phyloP scores from a whole-genome alignment of 441 rosid genomes.

The Capsella rubella region DNA sequence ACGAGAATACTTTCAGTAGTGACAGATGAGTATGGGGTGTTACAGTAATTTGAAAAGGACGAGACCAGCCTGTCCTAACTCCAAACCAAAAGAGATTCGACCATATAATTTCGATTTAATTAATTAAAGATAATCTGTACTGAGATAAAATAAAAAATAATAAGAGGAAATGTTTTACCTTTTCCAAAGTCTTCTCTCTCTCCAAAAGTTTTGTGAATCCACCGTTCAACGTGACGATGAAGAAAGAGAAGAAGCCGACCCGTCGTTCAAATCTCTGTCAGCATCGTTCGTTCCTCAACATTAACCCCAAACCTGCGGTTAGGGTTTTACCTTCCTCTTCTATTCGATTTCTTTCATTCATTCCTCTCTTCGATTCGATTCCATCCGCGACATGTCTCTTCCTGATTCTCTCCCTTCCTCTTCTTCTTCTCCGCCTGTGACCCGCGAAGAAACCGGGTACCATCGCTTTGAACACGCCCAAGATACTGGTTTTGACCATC shows the following conservation, averaged over 20 bases:
- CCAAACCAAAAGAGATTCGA: slow-evolving; percentile 19
- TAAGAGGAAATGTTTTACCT: slow-evolving; percentile 31
- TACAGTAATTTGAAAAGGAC: slow-evolving; percentile 11
- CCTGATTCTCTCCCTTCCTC: slow-evolving; percentile 50
- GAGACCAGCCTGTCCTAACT: slow-evolving; percentile 42
- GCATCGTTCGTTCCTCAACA: slow-evolving; percentile 22
- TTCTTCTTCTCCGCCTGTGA: slow-evolving; percentile 48
- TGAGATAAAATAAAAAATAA: not conserved
- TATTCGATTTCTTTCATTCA: not conserved
- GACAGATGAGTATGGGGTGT: slow-evolving; percentile 25
- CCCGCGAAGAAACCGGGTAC: slow-evolving; percentile 56
- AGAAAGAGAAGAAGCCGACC: slow-evolving; percentile 46
- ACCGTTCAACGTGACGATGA: slow-evolving; percentile 51
- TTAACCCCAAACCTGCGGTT: slow-evolving; percentile 37
- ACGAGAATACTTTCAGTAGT: not conserved
- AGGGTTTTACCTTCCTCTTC: slow-evolving; percentile 42
- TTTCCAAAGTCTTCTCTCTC: slow-evolving; percentile 30
- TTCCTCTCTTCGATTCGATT: not conserved
- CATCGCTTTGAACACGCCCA: slow-evolving; percentile 35
- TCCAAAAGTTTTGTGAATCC: slow-evolving; percentile 30
- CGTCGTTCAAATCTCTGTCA: slow-evolving; percentile 43
- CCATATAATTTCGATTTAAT: slow-evolving; percentile 11
- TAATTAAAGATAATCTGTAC: not conserved
- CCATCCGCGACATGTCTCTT: slow-evolving; percentile 52
- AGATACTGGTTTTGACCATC: slow-evolving; percentile 39